These are phyloP conservation scores for Lagenaria siceraria DNA, from an alignment of 306 rosid species.

Conservation along the genomic window DNA sequence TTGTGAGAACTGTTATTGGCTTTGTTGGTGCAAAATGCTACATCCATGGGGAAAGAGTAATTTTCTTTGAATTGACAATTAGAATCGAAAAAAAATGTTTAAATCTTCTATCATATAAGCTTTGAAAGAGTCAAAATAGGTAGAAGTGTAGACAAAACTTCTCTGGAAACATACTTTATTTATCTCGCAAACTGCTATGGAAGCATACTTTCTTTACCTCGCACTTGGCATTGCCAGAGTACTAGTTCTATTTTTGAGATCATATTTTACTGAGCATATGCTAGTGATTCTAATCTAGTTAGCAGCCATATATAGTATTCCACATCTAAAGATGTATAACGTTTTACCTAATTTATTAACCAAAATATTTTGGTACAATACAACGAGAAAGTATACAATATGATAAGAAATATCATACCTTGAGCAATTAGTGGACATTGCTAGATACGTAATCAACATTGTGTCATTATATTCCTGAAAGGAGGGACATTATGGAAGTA, in stretches of 20 bases:
- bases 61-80: background rate
- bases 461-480: conserved; percentile 88
- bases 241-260: background rate
- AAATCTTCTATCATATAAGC: background rate
- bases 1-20: background rate
- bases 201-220: background rate
- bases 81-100: background rate
- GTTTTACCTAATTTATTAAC: background rate
- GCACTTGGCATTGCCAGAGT: background rate
- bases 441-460: conserved; percentile 66
- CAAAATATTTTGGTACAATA: background rate
- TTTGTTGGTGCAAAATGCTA: background rate
- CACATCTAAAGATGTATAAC: background rate
- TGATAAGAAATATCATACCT: conserved; percentile 38
- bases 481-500: conserved; percentile 2
- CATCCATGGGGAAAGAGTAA: background rate
- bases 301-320: background rate
- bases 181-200: background rate
- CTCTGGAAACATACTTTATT: background rate
- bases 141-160: background rate
- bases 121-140: background rate
- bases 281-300: background rate
- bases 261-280: background rate
- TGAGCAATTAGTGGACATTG: conserved; percentile 94
- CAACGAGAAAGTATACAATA: background rate